A percentile compares a stretch with the other conserved stretches of the same genome.
These are phyloP conservation scores for Verticillium tricorpus DNA, from an alignment of 2,329 filamentous ascomycete species.

Conservation along the genomic window DNA sequence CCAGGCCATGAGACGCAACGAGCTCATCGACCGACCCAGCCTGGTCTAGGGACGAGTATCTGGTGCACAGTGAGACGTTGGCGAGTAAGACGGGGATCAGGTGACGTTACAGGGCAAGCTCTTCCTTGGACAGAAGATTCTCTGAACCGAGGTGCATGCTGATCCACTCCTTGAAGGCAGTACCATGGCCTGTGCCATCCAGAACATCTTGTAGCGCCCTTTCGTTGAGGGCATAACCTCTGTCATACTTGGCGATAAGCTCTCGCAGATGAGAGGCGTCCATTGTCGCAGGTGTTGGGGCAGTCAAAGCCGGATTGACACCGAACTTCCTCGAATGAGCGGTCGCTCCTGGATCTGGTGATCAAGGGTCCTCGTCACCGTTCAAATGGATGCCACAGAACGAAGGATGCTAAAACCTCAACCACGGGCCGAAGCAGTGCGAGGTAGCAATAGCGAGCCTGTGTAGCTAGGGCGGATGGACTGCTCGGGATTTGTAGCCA, in stretches of 20 bases:
- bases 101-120: constrained; percentile 44
- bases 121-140: constrained; percentile 49
- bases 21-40: constrained; percentile 44
- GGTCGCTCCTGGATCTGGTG: neutral
- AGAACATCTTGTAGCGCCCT: constrained; percentile 29
- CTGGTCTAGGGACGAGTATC: constrained; percentile 45
- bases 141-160: constrained; percentile 41
- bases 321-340: neutral
- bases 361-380: neutral
- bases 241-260: constrained; percentile 19
- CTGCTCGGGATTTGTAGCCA: neutral
- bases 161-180: constrained; percentile 42
- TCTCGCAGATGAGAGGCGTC: constrained; percentile 1
- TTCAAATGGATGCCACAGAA: neutral
- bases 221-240: constrained; percentile 27
- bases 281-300: neutral
- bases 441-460: neutral
- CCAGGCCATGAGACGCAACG: constrained; percentile 38
- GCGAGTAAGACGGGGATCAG: neutral
- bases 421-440: neutral
- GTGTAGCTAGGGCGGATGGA: neutral
- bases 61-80: constrained; percentile 21
- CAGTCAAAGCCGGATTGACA: too few relatives aligned
- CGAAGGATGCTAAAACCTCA: neutral
- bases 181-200: constrained; percentile 26